Evolutionary conservation across 2,329 filamentous ascomycete genomes (phyloP), one percentile per base, ranked within the genome.

Genomic region (Juglanconis sp.): DNA sequence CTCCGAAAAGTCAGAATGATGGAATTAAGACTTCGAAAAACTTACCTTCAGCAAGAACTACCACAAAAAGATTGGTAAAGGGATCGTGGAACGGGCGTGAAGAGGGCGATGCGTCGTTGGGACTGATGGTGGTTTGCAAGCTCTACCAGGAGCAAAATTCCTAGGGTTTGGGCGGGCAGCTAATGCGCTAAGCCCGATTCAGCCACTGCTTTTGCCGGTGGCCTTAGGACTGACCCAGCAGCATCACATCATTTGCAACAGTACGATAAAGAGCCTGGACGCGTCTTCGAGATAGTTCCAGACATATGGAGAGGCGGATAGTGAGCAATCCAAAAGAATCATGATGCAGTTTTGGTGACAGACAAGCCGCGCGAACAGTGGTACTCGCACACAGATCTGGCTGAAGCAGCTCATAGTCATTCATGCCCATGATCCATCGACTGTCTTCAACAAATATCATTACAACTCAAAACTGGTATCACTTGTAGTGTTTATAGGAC

Each of bases 151-250:
- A 35, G 55, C 58, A 63, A 63, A 63, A 44, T 61, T 59, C 53
- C 58, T 77, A 78, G 76, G 76, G 76, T 75, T 78, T 76, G 73
- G 24, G 72, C 73, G 73, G 69, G 67, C 67, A 68, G 67, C 64
- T 66, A 60, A 63, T 69, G 31, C 61, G 72, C 73, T 76, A 76
- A 71, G 50, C 71, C 64, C 40, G 60, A 75, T 77, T 77, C 75
- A 71, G 74, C 73, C 74, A 48, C 47, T 32, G 30, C n/a, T 13
- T 11, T 11, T 32, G 53, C 42, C 31, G 32, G n/a, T 5, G 24
- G 17, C 5, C 15, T 8, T 24, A 6, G 10, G 44, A 48, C 24
- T 24, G 44, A 11, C 35, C 30, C 15, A 15, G 7, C 44, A 34
- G 13, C 46, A 50, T 50, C 47, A 50, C 36, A 34, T 50, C 47